Percentiles rank a stretch among this genome's conserved stretches.
Conservation (phyloP, 208 protist species). For the Trypanosoma mega region DNA sequence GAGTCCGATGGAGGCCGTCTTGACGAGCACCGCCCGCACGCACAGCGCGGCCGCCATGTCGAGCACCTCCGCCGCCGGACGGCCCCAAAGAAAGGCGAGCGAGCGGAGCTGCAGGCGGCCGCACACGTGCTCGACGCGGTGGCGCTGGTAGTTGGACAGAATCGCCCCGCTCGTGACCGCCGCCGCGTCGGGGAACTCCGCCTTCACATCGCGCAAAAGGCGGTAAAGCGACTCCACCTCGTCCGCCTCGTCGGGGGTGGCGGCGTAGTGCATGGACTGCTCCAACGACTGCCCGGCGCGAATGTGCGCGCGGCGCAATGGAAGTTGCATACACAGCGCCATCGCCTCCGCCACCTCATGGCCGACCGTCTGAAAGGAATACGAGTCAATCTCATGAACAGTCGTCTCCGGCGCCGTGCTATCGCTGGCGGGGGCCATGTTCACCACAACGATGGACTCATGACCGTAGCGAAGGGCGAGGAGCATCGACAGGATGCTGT, state of each 20-base stretch:
- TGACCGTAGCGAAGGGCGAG: slow-evolving; percentile 96
- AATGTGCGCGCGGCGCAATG: slow-evolving; percentile 89
- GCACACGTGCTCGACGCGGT: slow-evolving; percentile 97
- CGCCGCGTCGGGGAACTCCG: slow-evolving; percentile 80
- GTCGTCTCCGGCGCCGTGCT: slow-evolving; percentile 19
- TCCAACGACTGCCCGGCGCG: slow-evolving; percentile 61
- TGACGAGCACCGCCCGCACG: slow-evolving; percentile 94
- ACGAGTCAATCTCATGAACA: slow-evolving; percentile 96
- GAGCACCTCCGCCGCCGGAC: slow-evolving; percentile 91
- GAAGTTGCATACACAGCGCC: slow-evolving; percentile 90
- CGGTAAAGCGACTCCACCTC: slow-evolving; percentile 97
- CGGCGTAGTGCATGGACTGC: slow-evolving; percentile 81
- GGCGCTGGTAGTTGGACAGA: slow-evolving; percentile 97
- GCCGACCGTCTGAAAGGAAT: slow-evolving; percentile 99
- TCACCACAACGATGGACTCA: slow-evolving; percentile 94
- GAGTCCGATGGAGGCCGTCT: slow-evolving; percentile 95
- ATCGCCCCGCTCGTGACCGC: slow-evolving; percentile 98
- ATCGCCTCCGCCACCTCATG: slow-evolving; percentile 90
- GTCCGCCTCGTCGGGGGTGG: slow-evolving; percentile 73
- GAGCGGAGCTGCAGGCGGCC: slow-evolving; percentile 90
- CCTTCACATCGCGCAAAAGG: slow-evolving; percentile 89
- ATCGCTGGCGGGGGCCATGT: slow-evolving; percentile 75
- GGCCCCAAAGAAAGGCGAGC: slow-evolving; percentile 97
- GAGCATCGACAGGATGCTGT: slow-evolving; percentile 94
- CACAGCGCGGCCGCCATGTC: slow-evolving; percentile 85